phyloP scores from a whole-genome alignment of 73 alveolate species.

The Stentor roeselii region DNA sequence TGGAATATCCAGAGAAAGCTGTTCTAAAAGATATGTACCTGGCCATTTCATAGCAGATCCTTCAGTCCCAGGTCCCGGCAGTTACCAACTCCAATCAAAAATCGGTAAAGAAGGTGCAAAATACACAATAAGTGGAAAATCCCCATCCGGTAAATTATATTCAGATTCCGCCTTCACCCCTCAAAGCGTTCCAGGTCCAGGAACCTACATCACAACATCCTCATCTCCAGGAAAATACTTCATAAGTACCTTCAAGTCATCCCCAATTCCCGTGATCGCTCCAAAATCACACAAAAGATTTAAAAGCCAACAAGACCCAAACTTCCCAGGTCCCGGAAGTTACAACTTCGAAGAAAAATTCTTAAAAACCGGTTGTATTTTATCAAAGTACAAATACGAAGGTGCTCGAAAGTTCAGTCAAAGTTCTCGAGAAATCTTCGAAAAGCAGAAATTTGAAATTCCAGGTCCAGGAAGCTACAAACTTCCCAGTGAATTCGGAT shows the following conservation, averaged over 20 bases:
- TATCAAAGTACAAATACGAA: slow-evolving; percentile 30
- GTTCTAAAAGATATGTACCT: slow-evolving; percentile 40
- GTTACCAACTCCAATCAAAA: slow-evolving; percentile 37
- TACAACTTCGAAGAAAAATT: slow-evolving; percentile 1
- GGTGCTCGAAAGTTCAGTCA: slow-evolving; percentile 27
- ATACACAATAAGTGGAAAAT: slow-evolving; percentile 39
- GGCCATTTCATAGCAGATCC: slow-evolving; percentile 51
- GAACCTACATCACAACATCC: slow-evolving; percentile 52
- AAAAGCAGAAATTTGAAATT: neutral
- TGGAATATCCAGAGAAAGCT: slow-evolving; percentile 61
- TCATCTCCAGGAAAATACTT: slow-evolving; percentile 20
- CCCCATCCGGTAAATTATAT: slow-evolving; percentile 29
- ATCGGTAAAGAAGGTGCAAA: slow-evolving; percentile 46
- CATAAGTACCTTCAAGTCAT: neutral
- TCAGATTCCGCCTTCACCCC: neutral
- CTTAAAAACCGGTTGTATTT: slow-evolving; percentile 13
- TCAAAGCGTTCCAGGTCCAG: slow-evolving; percentile 60
- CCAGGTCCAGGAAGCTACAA: slow-evolving; percentile 89
- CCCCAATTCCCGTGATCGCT: slow-evolving; percentile 20
- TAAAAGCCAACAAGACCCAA: slow-evolving; percentile 5
- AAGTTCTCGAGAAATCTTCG: slow-evolving; percentile 14
- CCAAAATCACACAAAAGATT: slow-evolving; percentile 27
- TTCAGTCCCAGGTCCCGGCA: slow-evolving; percentile 70
- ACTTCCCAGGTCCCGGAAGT: slow-evolving; percentile 26
- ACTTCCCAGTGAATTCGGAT: slow-evolving; percentile 80